Evolutionary conservation across 169 alveolate species (phyloP), one percentile per base, ranked within the genome.

Genomic region (Plasmodium vinckei): DNA sequence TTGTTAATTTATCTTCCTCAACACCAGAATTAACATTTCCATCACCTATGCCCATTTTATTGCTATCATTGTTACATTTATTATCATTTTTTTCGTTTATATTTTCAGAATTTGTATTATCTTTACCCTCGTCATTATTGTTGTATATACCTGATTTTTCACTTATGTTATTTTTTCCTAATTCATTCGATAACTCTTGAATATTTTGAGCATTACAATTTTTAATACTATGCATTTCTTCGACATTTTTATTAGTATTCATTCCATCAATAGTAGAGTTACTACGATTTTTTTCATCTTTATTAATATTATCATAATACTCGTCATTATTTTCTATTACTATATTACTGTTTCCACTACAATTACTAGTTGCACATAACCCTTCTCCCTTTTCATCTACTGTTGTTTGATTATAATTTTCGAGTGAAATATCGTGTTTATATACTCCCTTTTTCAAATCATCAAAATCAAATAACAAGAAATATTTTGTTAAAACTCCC

Each of bases 401-500:
- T 19, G 68, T 27, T 6, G 71, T 54, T 13, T 15, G 71, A 19
- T 69, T 56, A 9, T 33, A 72, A 60, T 57, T 54, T 61, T 19
- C 27, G 21, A 67, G 5, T 0, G 21, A 17, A 5, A 3, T 27
- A 33, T 10, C 49, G 10, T 25, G 15, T 0, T 23, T 2, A 6
- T 19, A 12, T 17, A 56, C 59, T 60, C 53, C 72, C 2, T 42
- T 72, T 54, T 87, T 47, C n/a, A 73, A 54, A 39, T 87, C 88
- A 19, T 65, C 88, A 87, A 75, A 87, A 51, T 70, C 56, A 27
- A 73, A 87, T 47, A 73, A 15, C 42, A 87, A 53, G 72, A 87
- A 87, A 72, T 71, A 87, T 68, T 87, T 87, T 12, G 73, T 68
- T 87, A 87, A 67, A 87, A 87, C 87, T 0, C 92, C 92, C 92